phyloP scores from a whole-genome alignment of 2,329 filamentous ascomycete species.

The Colletotrichum endophyticum region DNA sequence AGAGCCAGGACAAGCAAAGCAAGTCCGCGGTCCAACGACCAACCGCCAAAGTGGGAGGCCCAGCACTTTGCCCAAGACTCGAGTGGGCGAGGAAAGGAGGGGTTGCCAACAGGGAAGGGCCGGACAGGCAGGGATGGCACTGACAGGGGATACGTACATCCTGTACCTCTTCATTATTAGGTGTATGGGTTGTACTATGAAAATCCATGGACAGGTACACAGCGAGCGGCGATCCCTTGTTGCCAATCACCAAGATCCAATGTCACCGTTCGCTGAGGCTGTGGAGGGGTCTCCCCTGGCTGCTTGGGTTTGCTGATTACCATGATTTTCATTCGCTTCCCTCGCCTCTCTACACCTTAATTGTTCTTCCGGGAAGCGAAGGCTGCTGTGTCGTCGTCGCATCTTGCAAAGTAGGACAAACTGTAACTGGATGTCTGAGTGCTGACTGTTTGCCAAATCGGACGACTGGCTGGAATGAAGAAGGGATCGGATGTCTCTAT shows the following conservation, averaged over 20 bases:
- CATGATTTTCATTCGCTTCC: conserved; percentile 16
- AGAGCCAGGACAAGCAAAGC: neutral
- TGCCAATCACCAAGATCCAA: conserved; percentile 6
- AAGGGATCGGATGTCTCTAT: neutral
- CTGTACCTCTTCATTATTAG: neutral
- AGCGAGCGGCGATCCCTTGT: neutral
- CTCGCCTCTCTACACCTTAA: conserved; percentile 4
- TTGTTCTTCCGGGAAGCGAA: neutral
- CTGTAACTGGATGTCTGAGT: neutral
- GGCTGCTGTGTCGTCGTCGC: neutral
- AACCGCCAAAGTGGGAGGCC: neutral
- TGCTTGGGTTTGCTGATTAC: conserved; percentile 4
- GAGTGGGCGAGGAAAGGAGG: neutral
- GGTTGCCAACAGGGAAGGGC: neutral
- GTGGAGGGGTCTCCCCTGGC: conserved; percentile 1
- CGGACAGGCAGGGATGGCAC: neutral
- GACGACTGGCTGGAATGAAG: neutral
- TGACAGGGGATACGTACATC: neutral
- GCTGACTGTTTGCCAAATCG: neutral
- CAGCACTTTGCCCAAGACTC: neutral
- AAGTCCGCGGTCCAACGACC: neutral
- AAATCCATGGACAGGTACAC: conserved; percentile 1
- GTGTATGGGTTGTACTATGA: conserved; percentile 5
- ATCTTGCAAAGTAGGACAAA: neutral
- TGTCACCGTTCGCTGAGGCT: conserved; percentile 10